Evolutionary conservation across 805 yeast genomes (phyloP).

Genomic region (Pichia gijzeniarum): DNA sequence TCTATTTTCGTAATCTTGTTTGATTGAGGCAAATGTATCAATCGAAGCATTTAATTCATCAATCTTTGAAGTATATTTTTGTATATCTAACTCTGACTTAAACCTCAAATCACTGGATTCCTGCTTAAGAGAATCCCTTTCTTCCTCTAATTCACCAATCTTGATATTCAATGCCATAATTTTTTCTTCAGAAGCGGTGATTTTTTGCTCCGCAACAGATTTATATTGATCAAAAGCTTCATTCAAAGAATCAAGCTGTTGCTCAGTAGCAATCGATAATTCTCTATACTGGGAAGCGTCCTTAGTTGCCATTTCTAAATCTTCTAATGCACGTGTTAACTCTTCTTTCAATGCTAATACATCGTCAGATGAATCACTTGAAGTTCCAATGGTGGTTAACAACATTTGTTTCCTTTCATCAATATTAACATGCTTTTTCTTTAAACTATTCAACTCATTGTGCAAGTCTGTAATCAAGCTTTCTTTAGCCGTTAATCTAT

Average conservation of each 20-base stretch:
- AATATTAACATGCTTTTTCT: slow-evolving; percentile 26
- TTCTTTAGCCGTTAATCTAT: slow-evolving; percentile 38
- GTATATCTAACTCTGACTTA: slow-evolving; percentile 11
- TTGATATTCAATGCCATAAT: slow-evolving; percentile 12
- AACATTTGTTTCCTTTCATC: slow-evolving; percentile 25
- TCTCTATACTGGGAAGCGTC: slow-evolving; percentile 53
- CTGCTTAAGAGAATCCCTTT: slow-evolving; percentile 13
- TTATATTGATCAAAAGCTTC: slow-evolving; percentile 46
- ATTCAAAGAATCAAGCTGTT: slow-evolving; percentile 50
- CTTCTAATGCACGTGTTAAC: slow-evolving; percentile 38
- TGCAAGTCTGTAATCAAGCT: slow-evolving; percentile 34
- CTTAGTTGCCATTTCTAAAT: slow-evolving; percentile 50
- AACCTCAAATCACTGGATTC: slow-evolving; percentile 13
- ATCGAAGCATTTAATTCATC: slow-evolving; percentile 21
- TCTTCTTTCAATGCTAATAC: slow-evolving; percentile 26
- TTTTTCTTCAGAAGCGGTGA: slow-evolving; percentile 14
- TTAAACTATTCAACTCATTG: slow-evolving; percentile 31
- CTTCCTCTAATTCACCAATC: slow-evolving; percentile 11
- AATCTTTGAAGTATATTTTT: slow-evolving; percentile 17
- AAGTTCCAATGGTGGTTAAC: slow-evolving; percentile 22
- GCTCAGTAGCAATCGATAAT: slow-evolving; percentile 63
- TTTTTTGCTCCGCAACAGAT: slow-evolving; percentile 14
- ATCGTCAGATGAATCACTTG: slow-evolving; percentile 20
- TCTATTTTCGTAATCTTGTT: slow-evolving; percentile 28
- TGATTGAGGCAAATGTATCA: slow-evolving; percentile 22